Evolutionary conservation across 768 basidiomycete genomes (phyloP).

Genomic region (Termitomyces sp.): DNA sequence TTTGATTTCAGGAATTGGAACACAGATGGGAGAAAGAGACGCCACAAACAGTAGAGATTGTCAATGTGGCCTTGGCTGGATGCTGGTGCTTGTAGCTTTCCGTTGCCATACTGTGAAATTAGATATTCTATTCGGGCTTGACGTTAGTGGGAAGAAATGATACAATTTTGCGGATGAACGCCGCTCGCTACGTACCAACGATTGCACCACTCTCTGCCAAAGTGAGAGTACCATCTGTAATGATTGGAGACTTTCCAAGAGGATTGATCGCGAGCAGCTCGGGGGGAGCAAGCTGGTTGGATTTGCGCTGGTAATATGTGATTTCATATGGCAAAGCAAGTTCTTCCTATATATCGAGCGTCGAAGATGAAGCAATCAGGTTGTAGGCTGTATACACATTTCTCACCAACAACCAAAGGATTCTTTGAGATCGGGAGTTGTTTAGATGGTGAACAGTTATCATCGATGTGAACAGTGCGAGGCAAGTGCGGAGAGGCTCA

Average conservation of each 20-base stretch:
- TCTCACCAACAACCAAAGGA: slow-evolving; percentile 39
- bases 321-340: slow-evolving; percentile 34
- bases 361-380: neutral
- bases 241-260: slow-evolving; percentile 35
- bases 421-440: slow-evolving; percentile 42
- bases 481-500: neutral
- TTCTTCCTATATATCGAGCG: slow-evolving; percentile 26
- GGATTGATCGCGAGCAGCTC: slow-evolving; percentile 30
- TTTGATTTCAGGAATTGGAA: neutral
- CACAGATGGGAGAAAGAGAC: neutral
- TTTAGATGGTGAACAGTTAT: slow-evolving; percentile 37
- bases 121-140: slow-evolving; percentile 11
- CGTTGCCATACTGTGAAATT: slow-evolving; percentile 16
- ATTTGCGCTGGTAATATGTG: slow-evolving; percentile 25
- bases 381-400: neutral
- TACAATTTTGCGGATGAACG: neutral
- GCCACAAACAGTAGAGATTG: slow-evolving; percentile 14
- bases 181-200: slow-evolving; percentile 11
- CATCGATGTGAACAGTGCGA: slow-evolving; percentile 6
- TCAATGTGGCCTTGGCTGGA: slow-evolving; percentile 12
- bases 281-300: slow-evolving; percentile 21
- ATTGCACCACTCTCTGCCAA: slow-evolving; percentile 26
- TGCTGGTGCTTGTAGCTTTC: slow-evolving; percentile 10
- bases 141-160: neutral
- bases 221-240: slow-evolving; percentile 33